Conservation (phyloP, 176 grass and related monocot species). For the Pontederia paniculata region DNA sequence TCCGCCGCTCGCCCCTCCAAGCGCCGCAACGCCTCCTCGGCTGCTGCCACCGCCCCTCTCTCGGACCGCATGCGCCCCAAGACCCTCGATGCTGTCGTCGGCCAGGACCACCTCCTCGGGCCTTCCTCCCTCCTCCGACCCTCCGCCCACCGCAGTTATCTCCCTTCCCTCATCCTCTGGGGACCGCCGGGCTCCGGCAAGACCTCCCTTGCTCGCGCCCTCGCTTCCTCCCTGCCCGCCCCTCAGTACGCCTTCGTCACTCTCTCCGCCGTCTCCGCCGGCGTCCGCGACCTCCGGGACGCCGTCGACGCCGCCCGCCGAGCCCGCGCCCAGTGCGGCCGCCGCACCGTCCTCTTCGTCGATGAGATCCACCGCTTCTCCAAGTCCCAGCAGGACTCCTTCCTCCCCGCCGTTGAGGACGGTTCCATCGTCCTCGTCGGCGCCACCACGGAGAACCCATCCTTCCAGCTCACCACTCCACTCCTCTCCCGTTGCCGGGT, state of each 20-base stretch:
- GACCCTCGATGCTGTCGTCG: constrained; percentile 25
- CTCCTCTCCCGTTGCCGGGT: constrained; percentile 40
- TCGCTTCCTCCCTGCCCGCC: constrained; percentile 15
- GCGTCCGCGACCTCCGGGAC: constrained; percentile 29
- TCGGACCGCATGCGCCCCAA: constrained; percentile 31
- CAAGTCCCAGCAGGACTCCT: constrained; percentile 35
- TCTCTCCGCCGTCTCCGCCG: constrained; percentile 32
- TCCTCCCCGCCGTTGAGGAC: constrained; percentile 35
- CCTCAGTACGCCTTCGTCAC: constrained; percentile 17
- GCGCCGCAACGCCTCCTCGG: constrained; percentile 8
- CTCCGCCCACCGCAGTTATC: neutral
- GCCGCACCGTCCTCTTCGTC: constrained; percentile 28
- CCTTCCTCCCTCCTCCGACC: constrained; percentile 22
- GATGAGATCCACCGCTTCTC: constrained; percentile 47
- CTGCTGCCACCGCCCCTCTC: constrained; percentile 22
- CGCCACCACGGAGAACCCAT: constrained; percentile 41
- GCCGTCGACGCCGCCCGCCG: constrained; percentile 12
- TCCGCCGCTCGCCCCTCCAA: constrained; percentile 11
- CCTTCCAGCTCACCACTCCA: constrained; percentile 37
- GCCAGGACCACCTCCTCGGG: constrained; percentile 32
- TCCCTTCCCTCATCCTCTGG: constrained; percentile 37
- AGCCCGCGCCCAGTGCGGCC: neutral
- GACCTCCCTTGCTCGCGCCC: constrained; percentile 33
- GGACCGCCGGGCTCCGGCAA: constrained; percentile 40
- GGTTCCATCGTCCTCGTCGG: constrained; percentile 28